Base-by-base conservation (phyloP, 1,284 basidiomycete genomes). In the Omphalotus olearius region DNA sequence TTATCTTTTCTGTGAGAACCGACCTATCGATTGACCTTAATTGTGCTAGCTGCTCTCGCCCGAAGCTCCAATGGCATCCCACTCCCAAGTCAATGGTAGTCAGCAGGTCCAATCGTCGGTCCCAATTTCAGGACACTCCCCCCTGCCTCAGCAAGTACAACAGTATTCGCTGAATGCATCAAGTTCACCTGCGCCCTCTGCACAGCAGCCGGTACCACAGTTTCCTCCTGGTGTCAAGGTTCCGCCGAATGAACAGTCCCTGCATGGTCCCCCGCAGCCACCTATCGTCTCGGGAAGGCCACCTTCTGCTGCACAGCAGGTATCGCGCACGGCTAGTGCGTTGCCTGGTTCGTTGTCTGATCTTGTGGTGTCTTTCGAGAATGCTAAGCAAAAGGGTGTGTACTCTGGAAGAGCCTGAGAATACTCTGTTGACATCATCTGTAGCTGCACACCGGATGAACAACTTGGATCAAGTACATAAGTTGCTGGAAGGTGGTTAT, bases 311-410 rank as follows among this genome's bases (percentile, higher is more conserved):
- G 33, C 64, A 60, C 69, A 66, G 56, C 61, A 65, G 51, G 61
- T 60, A 14, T 56, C 63, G 42, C 55, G 51, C 58, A 60, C 57
- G 16, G 64, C 68, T 28, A 71, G 69, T 25, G 76, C 78, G 14
- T 85, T 88, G 77, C 94, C 83, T 50, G 88, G 87, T 41, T 91
- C 89, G 41, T 67, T 99, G 61, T 91, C 93, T 14, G 95, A 98
- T 66, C 77, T 99, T 48, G 95, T 98, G 39, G 84, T 89, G 30
- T 95, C 92, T 44, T 99, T 98, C 65, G 96, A 98, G 71, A 89
- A 82, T 45, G 93, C 93, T 57, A 99, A 96, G 70, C 93, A 95
- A 72, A 94, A 96, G 67, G 92, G 92, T 92, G 60, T 56, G 79
- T 72, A 37, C 17, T 30, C 42, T 47, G 18, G 33, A n/a, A 41